Percentiles rank a stretch among this genome's conserved stretches.
Evolutionary conservation across 2,329 filamentous ascomycete species (phyloP).

Genomic region (Samsoniella hepiali): DNA sequence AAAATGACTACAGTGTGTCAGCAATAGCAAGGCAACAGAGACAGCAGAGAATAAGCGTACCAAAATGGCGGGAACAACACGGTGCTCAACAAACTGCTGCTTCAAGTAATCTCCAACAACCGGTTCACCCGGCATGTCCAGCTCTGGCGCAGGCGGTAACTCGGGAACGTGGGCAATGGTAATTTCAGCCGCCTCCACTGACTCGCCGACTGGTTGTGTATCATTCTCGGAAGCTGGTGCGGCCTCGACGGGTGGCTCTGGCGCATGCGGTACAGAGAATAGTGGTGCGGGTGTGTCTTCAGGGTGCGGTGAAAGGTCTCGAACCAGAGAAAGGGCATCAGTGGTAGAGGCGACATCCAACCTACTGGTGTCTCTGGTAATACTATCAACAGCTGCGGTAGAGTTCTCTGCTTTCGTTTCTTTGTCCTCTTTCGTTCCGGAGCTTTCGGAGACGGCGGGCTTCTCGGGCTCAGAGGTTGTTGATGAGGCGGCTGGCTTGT

Average conservation of each 20-base stretch:
- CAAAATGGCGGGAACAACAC: slow-evolving; percentile 91
- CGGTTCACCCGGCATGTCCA: slow-evolving; percentile 44
- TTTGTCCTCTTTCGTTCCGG: slow-evolving; percentile 21
- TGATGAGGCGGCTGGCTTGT: slow-evolving; percentile 22
- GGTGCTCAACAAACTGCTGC: slow-evolving; percentile 92
- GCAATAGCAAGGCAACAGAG: slow-evolving; percentile 4
- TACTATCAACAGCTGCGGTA: slow-evolving; percentile 14
- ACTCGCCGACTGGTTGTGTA: slow-evolving; percentile 11
- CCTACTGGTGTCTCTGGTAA: slow-evolving; percentile 10
- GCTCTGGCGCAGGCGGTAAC: slow-evolving; percentile 16
- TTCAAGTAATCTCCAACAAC: slow-evolving; percentile 95
- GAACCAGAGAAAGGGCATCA: slow-evolving; percentile 8
- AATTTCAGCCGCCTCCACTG: slow-evolving; percentile 11
- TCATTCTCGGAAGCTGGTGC: slow-evolving; percentile 16
- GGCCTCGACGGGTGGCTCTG: slow-evolving; percentile 29
- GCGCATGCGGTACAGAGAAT: slow-evolving; percentile 33
- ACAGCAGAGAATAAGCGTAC: slow-evolving; percentile 51
- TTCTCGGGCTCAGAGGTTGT: not conserved
- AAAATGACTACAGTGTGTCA: slow-evolving; percentile 70
- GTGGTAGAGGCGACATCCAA: slow-evolving; percentile 8
- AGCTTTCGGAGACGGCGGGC: slow-evolving; percentile 16
- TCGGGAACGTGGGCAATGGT: slow-evolving; percentile 18
- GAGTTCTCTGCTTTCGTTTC: slow-evolving; percentile 16
- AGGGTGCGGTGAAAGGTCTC: slow-evolving; percentile 50
- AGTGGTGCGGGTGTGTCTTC: slow-evolving; percentile 69